phyloP scores from a whole-genome alignment of 73 alveolate genomes.

The Tetrahymena malaccensis region DNA sequence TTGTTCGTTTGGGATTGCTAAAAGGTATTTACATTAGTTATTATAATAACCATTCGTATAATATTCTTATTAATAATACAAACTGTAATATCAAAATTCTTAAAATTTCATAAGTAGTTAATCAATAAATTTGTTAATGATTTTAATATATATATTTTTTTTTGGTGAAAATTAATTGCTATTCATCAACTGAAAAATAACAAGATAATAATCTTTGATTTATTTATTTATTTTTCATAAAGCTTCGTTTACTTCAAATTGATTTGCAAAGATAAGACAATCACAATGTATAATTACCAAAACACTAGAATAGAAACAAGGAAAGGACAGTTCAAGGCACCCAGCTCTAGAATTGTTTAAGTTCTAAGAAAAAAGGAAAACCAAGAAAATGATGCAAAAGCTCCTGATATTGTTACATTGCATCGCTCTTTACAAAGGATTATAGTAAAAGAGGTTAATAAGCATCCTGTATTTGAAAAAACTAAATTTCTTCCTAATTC shows the following conservation, averaged over 20 bases:
- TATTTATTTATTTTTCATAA: no score
- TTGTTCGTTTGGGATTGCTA: not conserved
- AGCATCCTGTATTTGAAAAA: not conserved
- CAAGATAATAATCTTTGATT: not conserved
- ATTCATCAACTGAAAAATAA: not conserved
- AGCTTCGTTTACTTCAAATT: not conserved
- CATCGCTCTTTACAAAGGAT: not conserved
- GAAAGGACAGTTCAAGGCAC: not conserved
- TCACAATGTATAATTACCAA: not conserved
- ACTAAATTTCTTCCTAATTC: not conserved
- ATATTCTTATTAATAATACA: no score
- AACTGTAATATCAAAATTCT: not conserved
- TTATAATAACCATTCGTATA: not conserved
- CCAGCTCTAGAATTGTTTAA: not conserved
- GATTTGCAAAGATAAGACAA: not conserved
- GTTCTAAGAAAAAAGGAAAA: not conserved
- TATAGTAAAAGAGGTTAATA: not conserved
- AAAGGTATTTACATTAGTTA: not conserved
- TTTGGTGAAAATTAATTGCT: not conserved
- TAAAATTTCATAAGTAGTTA: not conserved
- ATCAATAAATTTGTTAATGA: not conserved
- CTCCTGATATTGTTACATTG: not conserved
- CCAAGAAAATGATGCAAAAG: not conserved
- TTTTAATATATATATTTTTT: no score
- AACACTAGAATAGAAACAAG: not conserved